phyloP scores from a whole-genome alignment of 2,329 filamentous ascomycete species.

The Talaromyces piceae region DNA sequence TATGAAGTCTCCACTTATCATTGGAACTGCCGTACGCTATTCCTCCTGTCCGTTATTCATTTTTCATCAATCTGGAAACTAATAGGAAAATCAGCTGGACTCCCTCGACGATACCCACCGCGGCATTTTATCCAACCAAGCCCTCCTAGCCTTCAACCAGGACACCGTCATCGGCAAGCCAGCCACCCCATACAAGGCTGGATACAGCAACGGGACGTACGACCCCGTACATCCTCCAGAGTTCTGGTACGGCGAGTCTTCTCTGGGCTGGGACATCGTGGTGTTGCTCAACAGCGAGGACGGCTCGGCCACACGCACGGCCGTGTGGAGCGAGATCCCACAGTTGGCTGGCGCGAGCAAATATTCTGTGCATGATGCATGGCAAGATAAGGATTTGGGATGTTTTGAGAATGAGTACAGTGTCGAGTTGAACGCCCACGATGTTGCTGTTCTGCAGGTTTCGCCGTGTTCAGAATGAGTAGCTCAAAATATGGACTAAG shows the following conservation, averaged over 20 bases:
- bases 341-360: conserved; percentile 15
- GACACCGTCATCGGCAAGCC: conserved; percentile 37
- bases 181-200: conserved; percentile 37
- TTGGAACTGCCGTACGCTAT: conserved; percentile 34
- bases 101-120: conserved; percentile 30
- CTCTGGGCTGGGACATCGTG: conserved; percentile 22
- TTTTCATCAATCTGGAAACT: not conserved
- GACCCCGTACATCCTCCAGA: conserved; percentile 27
- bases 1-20: conserved; percentile 46
- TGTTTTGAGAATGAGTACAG: conserved; percentile 21
- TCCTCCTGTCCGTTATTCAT: not conserved
- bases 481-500: too few relatives aligned
- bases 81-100: conserved; percentile 23
- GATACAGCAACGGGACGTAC: conserved; percentile 30
- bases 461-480: too few relatives aligned
- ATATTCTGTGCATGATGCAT: conserved; percentile 22
- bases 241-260: conserved; percentile 29
- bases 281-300: conserved; percentile 27
- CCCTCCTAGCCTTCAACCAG: conserved; percentile 40
- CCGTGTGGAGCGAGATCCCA: conserved; percentile 24
- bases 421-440: conserved; percentile 21
- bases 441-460: conserved; percentile 24
- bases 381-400: conserved; percentile 24
- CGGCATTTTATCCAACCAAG: conserved; percentile 36
- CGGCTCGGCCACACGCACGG: conserved; percentile 16